These are phyloP conservation scores for Mucor velutinosus DNA, from an alignment of 371 early-diverging fungal species.

Conservation along the genomic window DNA sequence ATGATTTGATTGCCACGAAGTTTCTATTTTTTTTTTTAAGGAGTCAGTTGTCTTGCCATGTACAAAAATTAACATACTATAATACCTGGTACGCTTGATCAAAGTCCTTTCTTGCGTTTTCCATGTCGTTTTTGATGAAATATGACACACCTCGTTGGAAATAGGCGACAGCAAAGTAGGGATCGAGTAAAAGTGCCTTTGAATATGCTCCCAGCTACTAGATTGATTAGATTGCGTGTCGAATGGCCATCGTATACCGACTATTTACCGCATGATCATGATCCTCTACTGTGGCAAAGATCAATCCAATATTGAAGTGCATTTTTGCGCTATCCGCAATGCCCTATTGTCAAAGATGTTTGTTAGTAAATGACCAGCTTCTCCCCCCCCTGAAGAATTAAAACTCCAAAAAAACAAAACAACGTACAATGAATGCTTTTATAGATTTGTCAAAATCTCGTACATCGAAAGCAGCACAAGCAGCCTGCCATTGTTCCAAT, in stretches of 20 bases:
- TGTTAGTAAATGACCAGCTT: neutral
- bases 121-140: conserved; percentile 64
- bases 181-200: conserved; percentile 78
- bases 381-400: neutral
- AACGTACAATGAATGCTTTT: conserved; percentile 44
- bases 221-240: neutral
- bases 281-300: conserved; percentile 73
- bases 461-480: conserved; percentile 47
- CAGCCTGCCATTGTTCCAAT: conserved; percentile 53
- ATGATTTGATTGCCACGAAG: conserved; percentile 88
- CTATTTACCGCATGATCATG: conserved; percentile 82
- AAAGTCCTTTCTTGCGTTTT: conserved; percentile 75
- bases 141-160: conserved; percentile 89
- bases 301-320: conserved; percentile 93
- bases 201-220: conserved; percentile 72
- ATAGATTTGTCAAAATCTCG: conserved; percentile 44
- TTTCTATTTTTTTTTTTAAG: conserved; percentile 39
- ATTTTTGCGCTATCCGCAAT: conserved; percentile 93
- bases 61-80: neutral
- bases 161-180: conserved; percentile 89
- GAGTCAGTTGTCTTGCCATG: neutral
- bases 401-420: conserved; percentile 3
- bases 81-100: conserved; percentile 60
- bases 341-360: conserved; percentile 47
- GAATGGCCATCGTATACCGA: neutral